Evolutionary conservation across 192 early-diverging fungal species (phyloP), one percentile per base, ranked within the genome.

Genomic region (Globomyces pollinis-pini): DNA sequence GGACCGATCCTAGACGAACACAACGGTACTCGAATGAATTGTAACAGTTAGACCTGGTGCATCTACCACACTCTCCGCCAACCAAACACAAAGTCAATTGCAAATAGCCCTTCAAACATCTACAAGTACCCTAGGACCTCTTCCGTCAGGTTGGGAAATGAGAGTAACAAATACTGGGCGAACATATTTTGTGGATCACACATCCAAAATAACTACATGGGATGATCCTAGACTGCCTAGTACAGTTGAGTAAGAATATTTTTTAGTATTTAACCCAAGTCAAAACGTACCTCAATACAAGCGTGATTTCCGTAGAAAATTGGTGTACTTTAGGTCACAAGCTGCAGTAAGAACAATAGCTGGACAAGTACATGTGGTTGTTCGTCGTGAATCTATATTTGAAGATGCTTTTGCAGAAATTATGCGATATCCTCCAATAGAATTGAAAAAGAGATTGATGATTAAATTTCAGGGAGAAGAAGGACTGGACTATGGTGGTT

Each of bases 81-180:
- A 60, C 3, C 72, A 75, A 56, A 54, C 84, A 0, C 72, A 77
- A 15, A 74, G 68, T 30, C 68, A 72, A 55, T 62, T 80, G 24
- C 67, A 70, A 4, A 44, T 75, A 29, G 75, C 81, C 12, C 86
- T 86, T 63, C 81, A 86, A 36, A 86, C 90, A 58, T 84, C 85
- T 15, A 70, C 83, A 4, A 78, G 83, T 1, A 77, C 84, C 29
- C 71, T 98, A 4, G 95, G 95, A 0, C 88, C 93, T 41, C 70
- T 99, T 59, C 96, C 96, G 13, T 89, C 88, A 33, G 94, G 94
- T 18, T 99, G 96, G 96, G 96, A 99, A 65, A 97, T 99, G 94
- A 84, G 94, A 15, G 77, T 92, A 44, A 99, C 93, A 8, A 87
- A 86, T 59, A 94, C 90, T 16, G 95, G 91, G 7, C 73, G 91